Evolutionary conservation across 2,329 filamentous ascomycete genomes (phyloP), one percentile per base, ranked within the genome.

Genomic region (Scedosporium minutisporum): DNA sequence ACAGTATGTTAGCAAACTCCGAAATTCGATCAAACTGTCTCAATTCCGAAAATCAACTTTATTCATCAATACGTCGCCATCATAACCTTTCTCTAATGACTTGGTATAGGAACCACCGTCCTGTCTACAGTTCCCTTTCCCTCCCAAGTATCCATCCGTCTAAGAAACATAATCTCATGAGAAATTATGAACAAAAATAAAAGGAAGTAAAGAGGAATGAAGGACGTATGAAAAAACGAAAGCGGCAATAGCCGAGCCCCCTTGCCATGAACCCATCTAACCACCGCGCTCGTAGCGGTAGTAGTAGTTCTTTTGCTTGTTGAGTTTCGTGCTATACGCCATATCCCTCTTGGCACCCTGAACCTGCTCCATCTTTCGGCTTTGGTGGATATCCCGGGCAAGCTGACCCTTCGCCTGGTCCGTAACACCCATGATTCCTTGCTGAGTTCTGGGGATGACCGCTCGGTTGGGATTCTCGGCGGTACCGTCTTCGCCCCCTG

Each of bases 391-490:
- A 89, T 7, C 80, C 57, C 82, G 82, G 23, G 78, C 76, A 18
- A 90, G 85, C 66, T 87, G 84, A 60, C 82, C 82, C 77, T 87
- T 93, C 80, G 90, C 90, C 64, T 83, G 79, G n/a, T 88, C 87
- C 5, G 84, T 86, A 6, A 91, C 89, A 55, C 91, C 90, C 57
- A 87, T 71, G 88, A 96, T 90, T 53, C 91, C 91, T 33, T 82
- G 88, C 66, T 91, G 87, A 21, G 86, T 87, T 65, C 91, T 85
- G 61, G 81, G 85, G 55, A 87, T 78, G 23, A 90, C 72, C 18
- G 83, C 81, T 53, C 83, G 79, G 65, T 81, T 79, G 64, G 76
- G 77, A 61, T 75, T 72, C 59, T 71, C 69, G 6, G 71, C 70
- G 7, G 79, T 78, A 58, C 75, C 75, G 12, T 68, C 73, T 42